Evolutionary conservation across 305 asterid species (phyloP).

Genomic region (Fraxinus sp.): DNA sequence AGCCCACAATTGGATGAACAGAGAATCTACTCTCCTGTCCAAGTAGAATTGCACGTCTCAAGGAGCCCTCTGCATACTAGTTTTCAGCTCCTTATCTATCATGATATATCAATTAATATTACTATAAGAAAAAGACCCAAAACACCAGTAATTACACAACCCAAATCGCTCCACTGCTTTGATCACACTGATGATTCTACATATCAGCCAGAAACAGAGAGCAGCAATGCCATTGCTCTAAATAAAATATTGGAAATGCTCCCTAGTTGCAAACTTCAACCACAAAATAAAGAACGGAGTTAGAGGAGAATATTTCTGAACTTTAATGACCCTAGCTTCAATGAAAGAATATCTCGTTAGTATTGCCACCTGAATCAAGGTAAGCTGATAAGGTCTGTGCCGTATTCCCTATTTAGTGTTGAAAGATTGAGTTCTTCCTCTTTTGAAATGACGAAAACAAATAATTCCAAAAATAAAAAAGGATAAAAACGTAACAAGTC

Average conservation of each 20-base stretch:
- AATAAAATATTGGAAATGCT: neutral
- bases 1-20: neutral
- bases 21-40: neutral
- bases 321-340: neutral
- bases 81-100: neutral
- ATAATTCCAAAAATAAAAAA: neutral
- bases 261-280: neutral
- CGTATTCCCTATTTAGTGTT: neutral
- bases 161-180: neutral
- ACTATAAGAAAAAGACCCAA: neutral
- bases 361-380: conserved; percentile 2
- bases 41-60: neutral
- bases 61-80: conserved; percentile 1
- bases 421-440: neutral
- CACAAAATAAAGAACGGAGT: neutral
- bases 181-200: neutral
- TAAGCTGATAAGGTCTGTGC: neutral
- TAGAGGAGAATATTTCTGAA: neutral
- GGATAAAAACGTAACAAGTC: neutral
- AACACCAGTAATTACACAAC: neutral
- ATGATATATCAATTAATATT: neutral
- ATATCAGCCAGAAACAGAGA: neutral
- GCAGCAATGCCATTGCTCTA: neutral
- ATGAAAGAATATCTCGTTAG: neutral
- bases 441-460: neutral